Base-by-base conservation (phyloP, 2,329 filamentous ascomycete genomes). In the Trichophyton verrucosum region DNA sequence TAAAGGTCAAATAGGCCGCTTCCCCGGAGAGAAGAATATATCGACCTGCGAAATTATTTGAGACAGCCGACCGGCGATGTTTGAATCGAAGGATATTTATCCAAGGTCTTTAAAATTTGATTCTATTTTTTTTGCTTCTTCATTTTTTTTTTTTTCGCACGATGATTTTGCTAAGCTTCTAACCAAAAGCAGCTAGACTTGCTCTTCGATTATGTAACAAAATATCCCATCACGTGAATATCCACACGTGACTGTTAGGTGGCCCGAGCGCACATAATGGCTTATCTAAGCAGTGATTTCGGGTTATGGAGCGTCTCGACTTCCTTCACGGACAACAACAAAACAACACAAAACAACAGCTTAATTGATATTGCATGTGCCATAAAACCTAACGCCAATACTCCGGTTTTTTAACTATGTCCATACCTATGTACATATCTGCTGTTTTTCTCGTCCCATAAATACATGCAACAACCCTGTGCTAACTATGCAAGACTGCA, bases 121-220 rank as follows among this genome's bases (percentile, higher is more conserved):
- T 22, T 47, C 15, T 44, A n/a, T 51, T 51, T 51, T 51, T 27
- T 53, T 33, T 53, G 27, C 27, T 27, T 22, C 49, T 53, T 53
- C 49, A 30, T 53, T 27, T 53, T 53, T 51, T 46, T 38, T n/a
- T 51, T 53, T 53, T 53, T 53, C 49, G 49, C 49, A 53, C 49
- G 49, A 53, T 33, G 49, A 53, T 53, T 53, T 30, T 53, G 27
- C 44, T 20, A 53, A 53, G 49, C 49, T 53, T 53, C 49, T 53
- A 53, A 15, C 49, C 49, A 24, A n/a, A 53, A 33, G 15, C 3
- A 15, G 49, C 27, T 53, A 53, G 49, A 38, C 33, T 38, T 38
- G 3, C 3, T 24, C 2, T 3, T 9, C 6, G 17, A 0, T 47
- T 47, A 47, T 22, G 20, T 47, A 44, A 44, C 2, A 6, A 3